Base-by-base conservation (phyloP, 257 asterid genomes). In the Parsonsia alboflavescens region DNA sequence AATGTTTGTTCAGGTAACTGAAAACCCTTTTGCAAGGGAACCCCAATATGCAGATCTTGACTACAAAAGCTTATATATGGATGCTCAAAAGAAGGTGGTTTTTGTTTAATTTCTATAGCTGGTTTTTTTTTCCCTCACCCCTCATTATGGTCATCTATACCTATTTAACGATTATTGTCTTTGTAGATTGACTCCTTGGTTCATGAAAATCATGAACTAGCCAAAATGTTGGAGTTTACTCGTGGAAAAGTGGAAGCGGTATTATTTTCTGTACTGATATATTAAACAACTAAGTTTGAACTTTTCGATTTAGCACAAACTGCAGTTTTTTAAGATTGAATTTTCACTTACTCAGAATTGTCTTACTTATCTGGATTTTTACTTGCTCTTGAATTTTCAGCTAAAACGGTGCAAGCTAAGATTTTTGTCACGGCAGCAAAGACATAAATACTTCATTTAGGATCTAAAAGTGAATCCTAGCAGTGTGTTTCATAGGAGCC, bases 41-140 rank as follows among this genome's bases (percentile, higher is more conserved):
- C 36, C 58, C 12, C 50, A 80, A 1, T 59, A 72, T 58, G 5
- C 77, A 8, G 78, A 83, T 26, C 7, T 71, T 21, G 77, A 72
- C 73, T 87, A 86, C 82, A 81, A 73, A 80, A 76, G 50, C 77
- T 53, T 82, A 82, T 87, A 87, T 68, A 4, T 81, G 8, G 71
- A 75, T 17, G 56, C 92, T 0, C 88, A 83, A 79, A 86, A 75
- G 79, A 80, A 79, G 96, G 96, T 84, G 56, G 10, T 33, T 12
- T 52, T 71, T 33, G 17, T 66, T 71, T 57, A 21, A 21, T 41
- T 5, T 61, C n/a, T 74, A 56, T 9, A 42, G 7, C 11, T 30
- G 49, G 17, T 65, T 41, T 17, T 41, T 67, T 3, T 12, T 24
- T n/a, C n/a, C n/a, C 19, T 57, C 46, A 9, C 42, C 2, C 22